phyloP scores from a whole-genome alignment of 306 rosid genomes.

The Alnus glutinosa region DNA sequence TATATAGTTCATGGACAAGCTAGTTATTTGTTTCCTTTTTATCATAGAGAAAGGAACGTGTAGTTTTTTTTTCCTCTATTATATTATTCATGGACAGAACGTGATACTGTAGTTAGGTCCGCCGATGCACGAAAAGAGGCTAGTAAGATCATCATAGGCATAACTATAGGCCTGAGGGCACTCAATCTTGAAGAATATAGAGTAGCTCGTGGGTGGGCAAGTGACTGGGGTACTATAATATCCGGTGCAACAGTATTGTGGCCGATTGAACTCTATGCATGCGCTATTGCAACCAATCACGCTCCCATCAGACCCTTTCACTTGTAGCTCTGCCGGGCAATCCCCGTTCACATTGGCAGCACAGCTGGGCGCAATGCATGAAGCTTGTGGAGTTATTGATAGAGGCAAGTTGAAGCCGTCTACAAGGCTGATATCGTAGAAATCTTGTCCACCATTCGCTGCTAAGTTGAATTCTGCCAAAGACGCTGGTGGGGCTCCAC shows the following conservation, averaged over 20 bases:
- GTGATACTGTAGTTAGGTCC: conserved; percentile 33
- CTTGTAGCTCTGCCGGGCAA: conserved; percentile 34
- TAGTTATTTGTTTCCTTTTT: no score
- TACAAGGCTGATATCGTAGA: conserved; percentile 37
- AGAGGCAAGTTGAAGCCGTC: conserved; percentile 52
- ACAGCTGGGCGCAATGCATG: conserved; percentile 19
- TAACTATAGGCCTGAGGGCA: conserved; percentile 47
- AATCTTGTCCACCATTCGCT: conserved; percentile 34
- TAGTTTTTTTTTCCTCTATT: no score
- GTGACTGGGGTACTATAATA: conserved; percentile 4
- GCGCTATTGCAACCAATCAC: conserved; percentile 53
- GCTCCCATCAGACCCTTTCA: conserved; percentile 24
- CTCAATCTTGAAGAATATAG: conserved; percentile 35
- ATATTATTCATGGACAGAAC: conserved; percentile 20
- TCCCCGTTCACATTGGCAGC: conserved; percentile 21
- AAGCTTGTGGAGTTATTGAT: conserved; percentile 10
- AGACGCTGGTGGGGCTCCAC: conserved; percentile 42
- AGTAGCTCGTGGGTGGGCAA: conserved; percentile 42
- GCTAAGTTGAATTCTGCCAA: conserved; percentile 37
- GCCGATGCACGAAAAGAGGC: no score
- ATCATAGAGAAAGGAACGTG: no score
- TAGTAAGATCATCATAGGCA: no score
- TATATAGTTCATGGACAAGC: no score
- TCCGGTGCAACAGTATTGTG: conserved; percentile 41
- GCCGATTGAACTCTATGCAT: conserved; percentile 29